Percentiles rank a stretch among this genome's conserved stretches.
These are phyloP conservation scores for Coniochaeta hoffmannii DNA, from an alignment of 2,329 filamentous ascomycete species.

Conservation along the genomic window DNA sequence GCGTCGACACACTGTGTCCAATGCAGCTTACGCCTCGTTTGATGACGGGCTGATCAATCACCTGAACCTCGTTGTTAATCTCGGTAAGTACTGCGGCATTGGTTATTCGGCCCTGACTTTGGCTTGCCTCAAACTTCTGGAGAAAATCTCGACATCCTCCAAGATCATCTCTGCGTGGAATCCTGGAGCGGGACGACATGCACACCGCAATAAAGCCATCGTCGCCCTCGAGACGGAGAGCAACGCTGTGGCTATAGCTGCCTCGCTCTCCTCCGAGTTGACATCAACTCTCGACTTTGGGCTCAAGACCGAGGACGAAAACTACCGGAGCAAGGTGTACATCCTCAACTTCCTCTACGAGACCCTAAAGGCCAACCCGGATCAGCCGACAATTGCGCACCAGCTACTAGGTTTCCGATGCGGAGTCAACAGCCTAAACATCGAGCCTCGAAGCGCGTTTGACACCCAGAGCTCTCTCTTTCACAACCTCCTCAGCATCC, in stretches of 20 bases:
- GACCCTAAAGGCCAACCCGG: slow-evolving; percentile 67
- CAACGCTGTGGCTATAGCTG: slow-evolving; percentile 71
- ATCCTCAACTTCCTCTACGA: slow-evolving; percentile 81
- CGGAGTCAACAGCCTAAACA: slow-evolving; percentile 59
- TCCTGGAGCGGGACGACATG: slow-evolving; percentile 51
- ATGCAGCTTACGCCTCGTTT: slow-evolving; percentile 75
- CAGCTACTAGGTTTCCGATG: slow-evolving; percentile 83
- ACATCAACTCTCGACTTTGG: slow-evolving; percentile 64
- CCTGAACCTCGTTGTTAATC: slow-evolving; percentile 67
- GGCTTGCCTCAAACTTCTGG: slow-evolving; percentile 71
- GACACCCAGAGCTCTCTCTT: slow-evolving; percentile 68
- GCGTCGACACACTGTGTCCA: slow-evolving; percentile 56
- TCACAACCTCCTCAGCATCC: slow-evolving; percentile 69
- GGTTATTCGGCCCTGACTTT: slow-evolving; percentile 75
- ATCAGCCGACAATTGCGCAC: slow-evolving; percentile 82
- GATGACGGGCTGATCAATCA: slow-evolving; percentile 86
- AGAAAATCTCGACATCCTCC: slow-evolving; percentile 77
- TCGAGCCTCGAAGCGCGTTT: slow-evolving; percentile 65
- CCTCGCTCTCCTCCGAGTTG: slow-evolving; percentile 64
- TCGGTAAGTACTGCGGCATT: slow-evolving; percentile 81
- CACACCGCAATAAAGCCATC: slow-evolving; percentile 74
- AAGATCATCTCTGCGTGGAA: slow-evolving; percentile 68
- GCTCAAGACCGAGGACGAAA: slow-evolving; percentile 58
- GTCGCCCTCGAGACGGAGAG: slow-evolving; percentile 79
- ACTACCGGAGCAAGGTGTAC: slow-evolving; percentile 74